phyloP scores from a whole-genome alignment of 139 green algal genomes.

The Chlamydomonas urium region DNA sequence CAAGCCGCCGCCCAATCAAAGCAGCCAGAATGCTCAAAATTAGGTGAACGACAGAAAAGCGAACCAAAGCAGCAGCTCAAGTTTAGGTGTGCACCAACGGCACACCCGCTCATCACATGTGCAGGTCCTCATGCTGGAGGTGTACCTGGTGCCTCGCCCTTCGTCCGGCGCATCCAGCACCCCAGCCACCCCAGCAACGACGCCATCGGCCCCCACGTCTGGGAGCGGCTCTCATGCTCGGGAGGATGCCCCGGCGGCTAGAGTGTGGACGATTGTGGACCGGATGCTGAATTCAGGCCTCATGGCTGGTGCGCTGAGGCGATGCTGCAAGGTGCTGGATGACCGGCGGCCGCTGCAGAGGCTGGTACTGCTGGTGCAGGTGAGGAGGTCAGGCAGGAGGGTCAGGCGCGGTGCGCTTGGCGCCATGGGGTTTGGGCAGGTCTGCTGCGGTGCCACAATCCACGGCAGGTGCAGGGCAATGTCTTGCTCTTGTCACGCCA shows the following conservation, averaged over 20 bases:
- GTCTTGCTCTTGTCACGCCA: too few species aligned
- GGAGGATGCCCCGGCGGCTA: too few species aligned
- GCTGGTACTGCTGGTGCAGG: not conserved
- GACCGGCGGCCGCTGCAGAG: not conserved
- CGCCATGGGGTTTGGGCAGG: too few species aligned
- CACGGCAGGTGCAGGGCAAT: not conserved
- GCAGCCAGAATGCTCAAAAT: too few species aligned
- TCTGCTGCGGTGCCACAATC: not conserved
- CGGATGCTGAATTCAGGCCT: not conserved
- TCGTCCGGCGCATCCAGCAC: not conserved
- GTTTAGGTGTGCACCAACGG: too few species aligned
- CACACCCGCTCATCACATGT: too few species aligned
- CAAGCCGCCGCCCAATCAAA: too few species aligned
- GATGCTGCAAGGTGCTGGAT: not conserved
- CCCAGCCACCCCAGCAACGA: not conserved
- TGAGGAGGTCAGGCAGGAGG: too few species aligned
- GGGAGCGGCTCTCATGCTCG: too few species aligned
- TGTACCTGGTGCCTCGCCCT: not conserved
- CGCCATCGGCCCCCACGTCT: not conserved
- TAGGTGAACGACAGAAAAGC: too few species aligned
- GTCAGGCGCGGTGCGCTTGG: too few species aligned
- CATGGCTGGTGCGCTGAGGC: not conserved
- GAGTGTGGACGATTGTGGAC: not conserved
- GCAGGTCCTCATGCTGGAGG: conserved; percentile 7
- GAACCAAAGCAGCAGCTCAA: too few species aligned